Evolutionary conservation across 768 basidiomycete genomes (phyloP).

Genomic region (Psilocybe azurescens): DNA sequence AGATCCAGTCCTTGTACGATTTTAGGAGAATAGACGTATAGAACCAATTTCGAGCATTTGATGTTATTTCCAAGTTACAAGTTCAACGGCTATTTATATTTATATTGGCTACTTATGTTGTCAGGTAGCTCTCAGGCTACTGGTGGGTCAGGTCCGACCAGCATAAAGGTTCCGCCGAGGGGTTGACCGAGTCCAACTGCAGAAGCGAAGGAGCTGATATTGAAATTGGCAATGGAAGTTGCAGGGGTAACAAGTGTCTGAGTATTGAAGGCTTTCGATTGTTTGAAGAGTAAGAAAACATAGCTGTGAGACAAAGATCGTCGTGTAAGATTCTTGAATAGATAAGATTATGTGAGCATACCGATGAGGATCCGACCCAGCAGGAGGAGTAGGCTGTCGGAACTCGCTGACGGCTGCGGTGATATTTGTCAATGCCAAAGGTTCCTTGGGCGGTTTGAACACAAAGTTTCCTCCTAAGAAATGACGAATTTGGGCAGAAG

Average conservation of each 20-base stretch:
- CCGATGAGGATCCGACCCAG: conserved; percentile 48
- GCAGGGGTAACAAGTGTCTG: conserved; percentile 45
- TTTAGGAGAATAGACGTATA: too few species aligned
- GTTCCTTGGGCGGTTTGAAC: neutral
- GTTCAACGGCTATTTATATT: too few species aligned
- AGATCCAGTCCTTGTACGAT: too few species aligned
- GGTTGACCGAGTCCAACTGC: conserved; percentile 48
- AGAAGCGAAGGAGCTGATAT: conserved; percentile 47
- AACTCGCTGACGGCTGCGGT: conserved; percentile 50
- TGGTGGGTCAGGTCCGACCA: conserved; percentile 36
- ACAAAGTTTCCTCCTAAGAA: conserved; percentile 51
- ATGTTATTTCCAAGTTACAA: too few species aligned
- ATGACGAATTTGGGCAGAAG: conserved; percentile 49
- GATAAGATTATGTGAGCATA: conserved; percentile 21
- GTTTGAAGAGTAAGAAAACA: conserved; percentile 51
- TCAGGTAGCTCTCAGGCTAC: neutral
- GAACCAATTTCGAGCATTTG: too few species aligned
- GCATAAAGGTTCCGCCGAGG: conserved; percentile 55
- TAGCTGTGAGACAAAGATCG: conserved; percentile 36
- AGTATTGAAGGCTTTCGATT: conserved; percentile 42
- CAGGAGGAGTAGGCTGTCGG: conserved; percentile 46
- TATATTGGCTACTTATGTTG: too few species aligned
- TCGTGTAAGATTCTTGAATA: neutral
- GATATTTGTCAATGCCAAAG: conserved; percentile 34
- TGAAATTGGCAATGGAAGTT: conserved; percentile 41